Base-by-base conservation (phyloP, 192 early-diverging fungal genomes). In the Backusella tarrabulga region DNA sequence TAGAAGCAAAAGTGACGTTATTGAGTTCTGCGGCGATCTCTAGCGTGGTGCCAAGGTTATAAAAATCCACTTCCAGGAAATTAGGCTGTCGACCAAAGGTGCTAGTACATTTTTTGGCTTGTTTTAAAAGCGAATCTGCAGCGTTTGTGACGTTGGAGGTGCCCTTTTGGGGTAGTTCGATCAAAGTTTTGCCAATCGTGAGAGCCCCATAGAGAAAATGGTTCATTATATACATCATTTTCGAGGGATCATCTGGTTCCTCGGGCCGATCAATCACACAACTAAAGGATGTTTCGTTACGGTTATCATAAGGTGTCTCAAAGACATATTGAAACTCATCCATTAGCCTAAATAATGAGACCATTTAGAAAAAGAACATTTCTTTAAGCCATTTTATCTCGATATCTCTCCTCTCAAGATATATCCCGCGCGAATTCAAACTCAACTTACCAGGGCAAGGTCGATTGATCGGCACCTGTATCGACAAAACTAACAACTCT, bases 1-100 rank as follows among this genome's bases (percentile, higher is more conserved):
- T 8, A 4, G 2, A 29, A 63, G 21, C 8, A 6, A 9, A 79
- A 34, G 78, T 71, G 14, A 79, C 78, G 40, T 79, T 75, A 42
- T 79, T 79, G 7, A 79, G 32, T 34, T 71, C 11, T 50, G 78
- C 78, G n/a, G 73, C 78, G 52, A 79, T 75, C 17, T 60, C 29
- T 17, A 79, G 36, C 21, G 78, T 75, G 26, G 42, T 67, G 12
- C 92, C 92, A 17, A 85, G 69, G 29, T 95, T 89, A 74, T 91
- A 95, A 84, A 91, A 95, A 80, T 95, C 93, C 4, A 95, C 89
- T 0, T 90, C 86, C 4, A 95, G 76, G 83, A 89, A 95, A 77
- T 87, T 95, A 26, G 93, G 90, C 72, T 86, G 84, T 44, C 82
- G 80, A 38, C 75, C 78, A 68, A 87, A 89, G 1, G 82, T 83